These are phyloP conservation scores for Pichia sporocuriosa DNA, from an alignment of 805 yeast species.

Conservation along the genomic window DNA sequence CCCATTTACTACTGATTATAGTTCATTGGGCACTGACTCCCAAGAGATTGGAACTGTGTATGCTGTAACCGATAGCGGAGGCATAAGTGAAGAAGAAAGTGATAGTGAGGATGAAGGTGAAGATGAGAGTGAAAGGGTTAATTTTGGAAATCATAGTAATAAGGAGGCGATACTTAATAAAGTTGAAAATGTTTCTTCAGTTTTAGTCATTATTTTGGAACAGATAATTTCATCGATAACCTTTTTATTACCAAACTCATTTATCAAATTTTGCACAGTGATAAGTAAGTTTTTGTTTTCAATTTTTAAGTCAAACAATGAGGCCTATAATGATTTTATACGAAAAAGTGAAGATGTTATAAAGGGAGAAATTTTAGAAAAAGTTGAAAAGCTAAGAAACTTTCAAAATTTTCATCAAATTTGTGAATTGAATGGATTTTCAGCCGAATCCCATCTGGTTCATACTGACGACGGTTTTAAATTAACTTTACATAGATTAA, in stretches of 20 bases:
- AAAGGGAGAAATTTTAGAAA: slow-evolving; percentile 15
- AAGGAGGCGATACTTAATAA: slow-evolving; percentile 1
- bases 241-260: slow-evolving; percentile 20
- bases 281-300: slow-evolving; percentile 19
- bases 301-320: slow-evolving; percentile 17
- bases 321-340: slow-evolving; percentile 21
- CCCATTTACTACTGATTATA: no score
- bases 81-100: no score
- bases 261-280: slow-evolving; percentile 21
- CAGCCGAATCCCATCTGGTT: slow-evolving; percentile 69
- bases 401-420: slow-evolving; percentile 57
- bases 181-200: slow-evolving; percentile 19
- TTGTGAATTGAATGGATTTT: slow-evolving; percentile 62
- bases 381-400: slow-evolving; percentile 34
- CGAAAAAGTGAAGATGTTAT: slow-evolving; percentile 10
- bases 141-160: background rate
- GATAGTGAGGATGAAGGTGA: background rate
- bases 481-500: slow-evolving; percentile 65
- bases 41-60: no score
- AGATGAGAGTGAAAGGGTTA: background rate
- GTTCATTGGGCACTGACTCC: no score
- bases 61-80: no score
- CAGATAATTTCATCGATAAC: slow-evolving; percentile 23
- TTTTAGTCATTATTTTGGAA: slow-evolving; percentile 23
- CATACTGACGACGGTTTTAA: slow-evolving; percentile 71